A percentile compares a stretch with the other conserved stretches of the same genome.
phyloP scores from a whole-genome alignment of 2,329 filamentous ascomycete genomes.

The Fusarium piperis region DNA sequence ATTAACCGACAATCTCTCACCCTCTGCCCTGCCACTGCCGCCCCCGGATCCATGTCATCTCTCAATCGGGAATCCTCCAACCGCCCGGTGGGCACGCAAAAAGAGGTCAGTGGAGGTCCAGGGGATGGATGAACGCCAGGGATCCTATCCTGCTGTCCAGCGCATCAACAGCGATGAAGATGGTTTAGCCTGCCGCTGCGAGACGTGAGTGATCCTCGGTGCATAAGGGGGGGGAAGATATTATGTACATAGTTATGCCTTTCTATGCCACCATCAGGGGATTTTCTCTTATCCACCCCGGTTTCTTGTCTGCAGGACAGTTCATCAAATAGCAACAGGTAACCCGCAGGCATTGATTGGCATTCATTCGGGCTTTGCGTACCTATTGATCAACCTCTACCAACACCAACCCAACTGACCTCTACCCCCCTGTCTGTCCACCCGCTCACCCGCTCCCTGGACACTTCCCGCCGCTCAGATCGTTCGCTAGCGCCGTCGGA shows the following conservation, averaged over 20 bases:
- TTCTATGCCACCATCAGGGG: not conserved
- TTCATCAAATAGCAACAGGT: not conserved
- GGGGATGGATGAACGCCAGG: not conserved
- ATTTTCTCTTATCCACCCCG: not conserved
- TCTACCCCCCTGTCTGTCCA: constrained; percentile 6
- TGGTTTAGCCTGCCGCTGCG: not conserved
- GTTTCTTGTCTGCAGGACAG: not conserved
- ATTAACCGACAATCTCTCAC: not conserved
- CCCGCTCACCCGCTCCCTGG: constrained; percentile 24
- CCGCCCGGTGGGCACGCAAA: not conserved
- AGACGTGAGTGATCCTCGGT: not conserved
- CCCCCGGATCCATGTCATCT: constrained; percentile 24
- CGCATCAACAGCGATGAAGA: not conserved
- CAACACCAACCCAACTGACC: not conserved
- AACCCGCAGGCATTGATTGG: not conserved
- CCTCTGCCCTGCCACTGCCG: not conserved
- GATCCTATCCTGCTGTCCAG: not conserved
- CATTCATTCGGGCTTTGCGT: not conserved
- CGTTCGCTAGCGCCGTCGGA: constrained; percentile 24
- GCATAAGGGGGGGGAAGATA: not conserved
- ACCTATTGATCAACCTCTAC: not conserved
- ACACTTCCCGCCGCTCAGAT: constrained; percentile 28
- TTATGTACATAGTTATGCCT: not conserved
- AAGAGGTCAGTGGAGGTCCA: not conserved
- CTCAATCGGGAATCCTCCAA: constrained; percentile 24